These are phyloP conservation scores for Apiospora aurea DNA, from an alignment of 2,329 filamentous ascomycete species.

Conservation along the genomic window DNA sequence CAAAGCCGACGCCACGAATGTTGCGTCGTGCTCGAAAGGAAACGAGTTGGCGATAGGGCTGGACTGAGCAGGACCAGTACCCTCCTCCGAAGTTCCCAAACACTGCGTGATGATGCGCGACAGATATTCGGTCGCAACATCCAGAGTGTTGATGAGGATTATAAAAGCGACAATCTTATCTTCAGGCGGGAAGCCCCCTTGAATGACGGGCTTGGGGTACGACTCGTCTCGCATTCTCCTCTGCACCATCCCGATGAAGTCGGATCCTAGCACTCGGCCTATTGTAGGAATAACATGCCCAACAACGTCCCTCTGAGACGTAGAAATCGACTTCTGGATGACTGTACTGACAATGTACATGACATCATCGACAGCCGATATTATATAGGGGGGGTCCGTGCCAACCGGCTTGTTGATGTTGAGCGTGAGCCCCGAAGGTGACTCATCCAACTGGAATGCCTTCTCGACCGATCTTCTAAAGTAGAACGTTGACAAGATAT, in stretches of 20 bases:
- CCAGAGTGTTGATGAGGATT: slow-evolving; percentile 93
- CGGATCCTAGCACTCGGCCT: slow-evolving; percentile 79
- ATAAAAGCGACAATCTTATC: slow-evolving; percentile 89
- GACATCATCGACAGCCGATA: slow-evolving; percentile 94
- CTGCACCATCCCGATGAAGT: slow-evolving; percentile 97
- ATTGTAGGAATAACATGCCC: slow-evolving; percentile 80
- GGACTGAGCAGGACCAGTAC: slow-evolving; percentile 44
- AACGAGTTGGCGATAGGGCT: slow-evolving; percentile 70
- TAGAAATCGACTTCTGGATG: slow-evolving; percentile 84
- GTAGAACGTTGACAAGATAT: slow-evolving; percentile 94
- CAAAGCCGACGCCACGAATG: slow-evolving; percentile 72
- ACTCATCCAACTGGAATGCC: slow-evolving; percentile 94
- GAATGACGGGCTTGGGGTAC: slow-evolving; percentile 81
- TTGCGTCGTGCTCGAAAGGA: slow-evolving; percentile 79
- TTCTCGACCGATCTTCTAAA: slow-evolving; percentile 96
- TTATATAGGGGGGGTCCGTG: slow-evolving; percentile 86
- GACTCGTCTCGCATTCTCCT: slow-evolving; percentile 97
- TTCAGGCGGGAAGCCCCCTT: slow-evolving; percentile 85
- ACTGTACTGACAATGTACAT: slow-evolving; percentile 99
- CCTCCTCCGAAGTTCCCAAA: slow-evolving; percentile 54
- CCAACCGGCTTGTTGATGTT: slow-evolving; percentile 75
- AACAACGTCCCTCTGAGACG: slow-evolving; percentile 81
- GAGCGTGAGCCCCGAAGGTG: slow-evolving; percentile 79
- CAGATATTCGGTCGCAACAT: slow-evolving; percentile 90
- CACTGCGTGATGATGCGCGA: slow-evolving; percentile 80